Base-by-base conservation (phyloP, 2,329 filamentous ascomycete genomes). In the Stagonosporopsis chrysanthemi region DNA sequence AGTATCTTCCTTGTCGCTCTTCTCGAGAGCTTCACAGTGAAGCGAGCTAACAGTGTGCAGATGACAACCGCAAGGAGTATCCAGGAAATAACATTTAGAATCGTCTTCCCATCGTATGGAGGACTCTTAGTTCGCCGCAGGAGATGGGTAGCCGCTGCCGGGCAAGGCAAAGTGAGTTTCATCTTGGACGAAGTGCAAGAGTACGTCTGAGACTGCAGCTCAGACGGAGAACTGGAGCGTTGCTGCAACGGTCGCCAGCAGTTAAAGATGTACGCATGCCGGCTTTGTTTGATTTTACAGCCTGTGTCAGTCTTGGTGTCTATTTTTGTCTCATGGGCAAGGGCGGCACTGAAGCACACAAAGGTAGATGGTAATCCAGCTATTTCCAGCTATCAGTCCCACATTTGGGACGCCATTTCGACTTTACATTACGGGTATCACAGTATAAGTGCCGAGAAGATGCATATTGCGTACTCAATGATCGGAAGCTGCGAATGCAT, bases 81-180 rank as follows among this genome's bases (percentile, higher is more conserved):
- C 71, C 71, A 73, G n/a, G 69, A 71, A 6, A 70, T 62, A 8
- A 69, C 49, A 39, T 61, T 66, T 9, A 70, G 44, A 15, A 69
- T 51, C 4, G 60, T 66, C 6, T 62, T 63, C 6, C 58, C 63
- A 28, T 63, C 57, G 2, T 19, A 58, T 26, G 66, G 53, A 1
- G 58, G 41, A 6, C 46, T 51, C 1, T 46, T 58, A 36, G 56
- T 52, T 48, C 65, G 62, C 48, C 52, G 56, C 41, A 69, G 39
- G 8, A 23, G 9, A 23, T 58, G 24, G 28, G 57, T 39, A 17
- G 52, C 46, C 39, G 12, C 43, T 56, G 56, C 65, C 28, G 42
- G 63, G 24, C 15, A 24, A 4, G 23, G 3, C 5, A n/a, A 15
- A 24, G 35, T 14, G 19, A 40, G 9, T 15, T 39, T 22, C 41